Percentiles rank a stretch among this genome's conserved stretches.
Conservation (phyloP, 2,329 filamentous ascomycete species). For the Thelonectria blattea region DNA sequence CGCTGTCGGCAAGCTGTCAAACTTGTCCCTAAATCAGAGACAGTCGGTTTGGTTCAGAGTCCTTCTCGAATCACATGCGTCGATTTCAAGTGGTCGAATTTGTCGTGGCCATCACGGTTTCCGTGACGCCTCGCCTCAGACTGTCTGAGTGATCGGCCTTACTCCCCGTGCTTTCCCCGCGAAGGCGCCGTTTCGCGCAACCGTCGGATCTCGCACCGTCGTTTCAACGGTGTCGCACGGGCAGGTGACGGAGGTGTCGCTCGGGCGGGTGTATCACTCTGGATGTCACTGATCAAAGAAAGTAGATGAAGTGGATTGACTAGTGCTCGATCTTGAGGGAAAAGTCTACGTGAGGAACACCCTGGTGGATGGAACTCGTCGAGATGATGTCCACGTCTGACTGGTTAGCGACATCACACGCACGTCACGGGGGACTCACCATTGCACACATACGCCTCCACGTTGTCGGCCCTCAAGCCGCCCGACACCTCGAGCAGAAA, state of each 20-base stretch:
- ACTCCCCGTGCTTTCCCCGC: neutral
- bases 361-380: constrained; percentile 96
- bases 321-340: constrained; percentile 80
- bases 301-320: neutral
- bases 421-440: constrained; percentile 52
- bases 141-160: neutral
- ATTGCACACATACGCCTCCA: constrained; percentile 77
- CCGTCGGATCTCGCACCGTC: neutral
- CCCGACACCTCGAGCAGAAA: constrained; percentile 93
- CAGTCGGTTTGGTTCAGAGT: too few species aligned
- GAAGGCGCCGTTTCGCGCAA: neutral
- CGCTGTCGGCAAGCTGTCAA: too few species aligned
- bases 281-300: too few species aligned
- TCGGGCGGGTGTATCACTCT: too few species aligned
- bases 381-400: constrained; percentile 92
- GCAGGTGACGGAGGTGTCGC: too few species aligned
- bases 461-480: constrained; percentile 84
- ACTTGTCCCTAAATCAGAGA: too few species aligned
- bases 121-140: neutral
- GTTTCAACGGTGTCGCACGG: neutral
- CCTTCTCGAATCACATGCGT: too few species aligned
- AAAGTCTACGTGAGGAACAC: constrained; percentile 92
- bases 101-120: too few species aligned
- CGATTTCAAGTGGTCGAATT: too few species aligned
- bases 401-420: constrained; percentile 4